Evolutionary conservation across 78 protist species (phyloP).

Genomic region (Acrasis kona): DNA sequence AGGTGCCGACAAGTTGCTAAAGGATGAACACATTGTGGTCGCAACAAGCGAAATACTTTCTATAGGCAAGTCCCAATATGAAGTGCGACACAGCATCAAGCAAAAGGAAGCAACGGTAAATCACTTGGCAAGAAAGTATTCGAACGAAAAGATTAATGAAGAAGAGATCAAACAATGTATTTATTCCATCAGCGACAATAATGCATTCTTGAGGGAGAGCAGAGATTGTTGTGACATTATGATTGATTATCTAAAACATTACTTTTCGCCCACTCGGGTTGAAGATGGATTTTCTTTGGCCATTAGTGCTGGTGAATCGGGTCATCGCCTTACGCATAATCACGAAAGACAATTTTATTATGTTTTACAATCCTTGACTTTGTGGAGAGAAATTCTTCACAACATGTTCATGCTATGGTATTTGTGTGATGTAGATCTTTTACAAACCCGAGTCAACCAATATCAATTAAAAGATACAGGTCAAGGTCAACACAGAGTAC

Average conservation of each 20-base stretch:
- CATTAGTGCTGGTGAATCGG: slow-evolving; percentile 55
- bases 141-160: not conserved
- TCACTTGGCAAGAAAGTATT: slow-evolving; percentile 29
- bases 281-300: not conserved
- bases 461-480: slow-evolving; percentile 66
- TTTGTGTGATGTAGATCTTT: slow-evolving; percentile 69
- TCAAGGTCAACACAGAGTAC: slow-evolving; percentile 83
- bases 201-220: slow-evolving; percentile 18
- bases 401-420: slow-evolving; percentile 84
- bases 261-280: slow-evolving; percentile 47
- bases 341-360: slow-evolving; percentile 66
- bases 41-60: too few species aligned
- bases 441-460: not conserved
- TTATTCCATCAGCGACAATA: slow-evolving; percentile 11
- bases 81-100: slow-evolving; percentile 27
- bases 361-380: slow-evolving; percentile 72
- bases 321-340: slow-evolving; percentile 67
- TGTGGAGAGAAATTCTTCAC: slow-evolving; percentile 85
- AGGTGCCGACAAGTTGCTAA: slow-evolving; percentile 20
- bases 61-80: too few species aligned
- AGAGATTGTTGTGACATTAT: slow-evolving; percentile 41
- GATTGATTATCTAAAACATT: slow-evolving; percentile 18
- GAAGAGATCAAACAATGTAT: slow-evolving; percentile 39
- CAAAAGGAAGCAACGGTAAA: slow-evolving; percentile 66
- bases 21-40: slow-evolving; percentile 32